phyloP scores from a whole-genome alignment of 805 yeast genomes.

The Ogataea minuta region DNA sequence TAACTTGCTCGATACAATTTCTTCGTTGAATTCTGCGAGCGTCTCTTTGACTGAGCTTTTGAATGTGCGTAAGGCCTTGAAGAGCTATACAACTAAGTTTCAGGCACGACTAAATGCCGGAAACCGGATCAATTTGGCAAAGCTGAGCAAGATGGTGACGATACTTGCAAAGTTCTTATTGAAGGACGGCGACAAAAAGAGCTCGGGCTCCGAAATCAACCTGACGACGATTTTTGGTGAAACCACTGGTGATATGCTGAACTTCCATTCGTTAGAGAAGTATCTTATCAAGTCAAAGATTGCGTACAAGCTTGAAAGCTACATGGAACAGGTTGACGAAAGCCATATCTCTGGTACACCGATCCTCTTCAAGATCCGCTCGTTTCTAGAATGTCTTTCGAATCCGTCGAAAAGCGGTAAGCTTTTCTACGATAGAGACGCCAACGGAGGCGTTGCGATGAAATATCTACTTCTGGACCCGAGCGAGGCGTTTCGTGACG shows the following conservation, averaged over 20 bases:
- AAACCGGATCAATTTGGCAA: constrained; percentile 67
- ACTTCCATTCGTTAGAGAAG: constrained; percentile 61
- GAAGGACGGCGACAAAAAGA: constrained; percentile 29
- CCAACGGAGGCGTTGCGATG: constrained; percentile 37
- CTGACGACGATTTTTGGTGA: constrained; percentile 52
- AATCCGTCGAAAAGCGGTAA: constrained; percentile 82
- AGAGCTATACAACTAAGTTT: constrained; percentile 58
- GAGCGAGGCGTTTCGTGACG: constrained; percentile 60
- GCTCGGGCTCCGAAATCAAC: constrained; percentile 55
- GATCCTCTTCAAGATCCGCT: constrained; percentile 59
- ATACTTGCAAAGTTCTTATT: constrained; percentile 49
- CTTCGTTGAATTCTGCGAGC: constrained; percentile 62
- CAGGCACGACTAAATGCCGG: constrained; percentile 63
- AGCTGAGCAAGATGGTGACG: constrained; percentile 56
- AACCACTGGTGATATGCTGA: constrained; percentile 67
- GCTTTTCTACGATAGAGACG: constrained; percentile 55
- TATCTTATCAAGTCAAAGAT: constrained; percentile 69
- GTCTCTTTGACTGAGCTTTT: constrained; percentile 50
- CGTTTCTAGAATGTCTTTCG: constrained; percentile 61
- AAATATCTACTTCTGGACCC: constrained; percentile 82
- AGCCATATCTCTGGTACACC: constrained; percentile 38
- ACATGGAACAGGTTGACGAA: constrained; percentile 30
- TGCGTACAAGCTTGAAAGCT: constrained; percentile 80
- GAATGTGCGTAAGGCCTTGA: constrained; percentile 46
- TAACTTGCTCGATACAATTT: constrained; percentile 75